phyloP scores from a whole-genome alignment of 495 filamentous ascomycete genomes.

The Aspergillus incahuasiensis region DNA sequence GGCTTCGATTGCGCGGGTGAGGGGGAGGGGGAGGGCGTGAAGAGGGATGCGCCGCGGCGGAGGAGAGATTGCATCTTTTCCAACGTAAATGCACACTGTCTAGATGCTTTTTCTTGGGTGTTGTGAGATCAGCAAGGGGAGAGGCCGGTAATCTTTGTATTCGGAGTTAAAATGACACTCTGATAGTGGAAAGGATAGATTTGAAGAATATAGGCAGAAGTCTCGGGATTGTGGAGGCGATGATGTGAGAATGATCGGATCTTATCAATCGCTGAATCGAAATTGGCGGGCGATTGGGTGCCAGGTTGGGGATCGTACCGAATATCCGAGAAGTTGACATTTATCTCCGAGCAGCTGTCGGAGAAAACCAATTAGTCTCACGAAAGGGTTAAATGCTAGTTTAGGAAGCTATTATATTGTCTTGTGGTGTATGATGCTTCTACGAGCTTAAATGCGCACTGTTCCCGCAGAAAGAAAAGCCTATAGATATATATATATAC shows the following conservation, averaged over 20 bases:
- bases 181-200: background rate
- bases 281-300: background rate
- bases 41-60: slow-evolving; percentile 21
- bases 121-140: background rate
- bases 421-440: background rate
- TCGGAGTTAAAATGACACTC: background rate
- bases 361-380: background rate
- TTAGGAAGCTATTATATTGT: background rate
- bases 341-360: background rate
- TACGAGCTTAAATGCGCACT: background rate
- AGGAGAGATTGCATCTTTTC: slow-evolving; percentile 36
- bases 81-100: background rate
- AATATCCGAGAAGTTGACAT: background rate
- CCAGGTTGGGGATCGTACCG: background rate
- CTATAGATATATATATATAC: background rate
- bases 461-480: no score
- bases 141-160: background rate
- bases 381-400: no score
- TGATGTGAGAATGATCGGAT: slow-evolving; percentile 7
- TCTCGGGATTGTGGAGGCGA: slow-evolving; percentile 3
- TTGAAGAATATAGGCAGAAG: background rate
- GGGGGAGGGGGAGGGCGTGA: slow-evolving; percentile 30
- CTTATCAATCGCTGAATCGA: slow-evolving; percentile 9
- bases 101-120: background rate
- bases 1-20: slow-evolving; percentile 17